Evolutionary conservation across 1,284 basidiomycete genomes (phyloP), one percentile per base, ranked within the genome.

Genomic region (Rugosomyces carneus): DNA sequence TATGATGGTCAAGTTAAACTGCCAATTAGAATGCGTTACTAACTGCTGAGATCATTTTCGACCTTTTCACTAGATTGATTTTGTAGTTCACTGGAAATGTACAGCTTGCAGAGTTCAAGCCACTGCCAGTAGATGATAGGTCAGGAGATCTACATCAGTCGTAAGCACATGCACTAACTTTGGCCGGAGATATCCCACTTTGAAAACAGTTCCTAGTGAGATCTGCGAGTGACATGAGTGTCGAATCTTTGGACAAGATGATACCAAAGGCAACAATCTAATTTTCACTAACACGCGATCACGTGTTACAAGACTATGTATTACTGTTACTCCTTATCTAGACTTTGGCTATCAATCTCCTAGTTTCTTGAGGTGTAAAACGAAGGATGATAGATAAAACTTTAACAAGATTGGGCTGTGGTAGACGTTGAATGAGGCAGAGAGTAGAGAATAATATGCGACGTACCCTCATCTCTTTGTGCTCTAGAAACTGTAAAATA

Each of bases 311-410:
- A 26, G 10, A 26, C 5, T 10, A 37, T 37, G 16, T 9, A 37
- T 21, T 19, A 37, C 36, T 19, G 18, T 10, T 19, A 37, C n/a
- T 35, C 37, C n/a, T n/a, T n/a, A n/a, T n/a, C 27, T 29, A 29
- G 39, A 84, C 76, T 62, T 89, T 90, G 3, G 89, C 83, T 52
- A 89, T 77, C 34, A 96, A 71, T 44, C 93, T 71, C 32, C 93
- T 72, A 8, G 92, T 89, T 62, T 97, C 93, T 58, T 94, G 89
- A 1, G 93, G 93, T 1, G 93, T 97, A 58, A 97, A 96, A 43
- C 81, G 86, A 36, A 97, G 65, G 40, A 97, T 93, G 36, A 91
- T 92, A 1, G 90, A 91, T 37, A 97, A 65, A 1, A 97, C 93
- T 48, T 85, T 78, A 20, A 96, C 81, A 32, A 97, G 80, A 60